A percentile compares a stretch with the other conserved stretches of the same genome.
These are phyloP conservation scores for Tephrocybe sp. DNA, from an alignment of 768 basidiomycete species.

Conservation along the genomic window DNA sequence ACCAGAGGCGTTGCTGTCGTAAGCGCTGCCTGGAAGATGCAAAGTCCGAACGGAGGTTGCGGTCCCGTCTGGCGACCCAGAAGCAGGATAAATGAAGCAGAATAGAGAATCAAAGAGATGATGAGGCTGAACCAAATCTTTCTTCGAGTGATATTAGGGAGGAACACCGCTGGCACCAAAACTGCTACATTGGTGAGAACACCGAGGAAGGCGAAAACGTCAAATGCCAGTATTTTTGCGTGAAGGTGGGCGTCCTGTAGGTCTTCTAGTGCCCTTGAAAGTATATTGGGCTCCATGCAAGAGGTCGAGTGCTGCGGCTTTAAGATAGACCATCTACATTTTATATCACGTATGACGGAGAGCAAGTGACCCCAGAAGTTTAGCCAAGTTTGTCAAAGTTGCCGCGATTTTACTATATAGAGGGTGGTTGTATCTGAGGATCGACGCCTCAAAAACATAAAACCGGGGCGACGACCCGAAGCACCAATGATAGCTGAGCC, in stretches of 20 bases:
- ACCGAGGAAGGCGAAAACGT: background rate
- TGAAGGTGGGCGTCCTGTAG: background rate
- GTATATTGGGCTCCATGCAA: background rate
- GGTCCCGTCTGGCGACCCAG: slow-evolving; percentile 5
- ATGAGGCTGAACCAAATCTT: slow-evolving; percentile 8
- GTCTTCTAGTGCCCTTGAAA: background rate
- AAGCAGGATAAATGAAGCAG: slow-evolving; percentile 6
- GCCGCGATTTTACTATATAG: no score
- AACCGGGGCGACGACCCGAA: no score
- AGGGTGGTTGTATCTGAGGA: no score
- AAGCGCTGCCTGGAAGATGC: slow-evolving; percentile 7
- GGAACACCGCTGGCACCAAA: background rate
- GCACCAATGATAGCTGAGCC: no score
- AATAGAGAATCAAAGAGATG: slow-evolving; percentile 7
- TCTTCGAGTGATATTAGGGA: background rate
- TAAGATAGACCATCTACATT: background rate
- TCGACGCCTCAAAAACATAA: no score
- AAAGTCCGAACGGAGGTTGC: slow-evolving; percentile 8
- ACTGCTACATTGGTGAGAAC: background rate
- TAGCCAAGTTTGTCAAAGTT: no score
- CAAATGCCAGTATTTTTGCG: background rate
- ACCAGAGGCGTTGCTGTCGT: slow-evolving; percentile 2
- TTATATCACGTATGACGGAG: background rate
- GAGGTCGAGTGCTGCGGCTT: background rate
- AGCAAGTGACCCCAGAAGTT: background rate